Evolutionary conservation across 305 asterid genomes (phyloP).

Genomic region (Nicotiana rustica): DNA sequence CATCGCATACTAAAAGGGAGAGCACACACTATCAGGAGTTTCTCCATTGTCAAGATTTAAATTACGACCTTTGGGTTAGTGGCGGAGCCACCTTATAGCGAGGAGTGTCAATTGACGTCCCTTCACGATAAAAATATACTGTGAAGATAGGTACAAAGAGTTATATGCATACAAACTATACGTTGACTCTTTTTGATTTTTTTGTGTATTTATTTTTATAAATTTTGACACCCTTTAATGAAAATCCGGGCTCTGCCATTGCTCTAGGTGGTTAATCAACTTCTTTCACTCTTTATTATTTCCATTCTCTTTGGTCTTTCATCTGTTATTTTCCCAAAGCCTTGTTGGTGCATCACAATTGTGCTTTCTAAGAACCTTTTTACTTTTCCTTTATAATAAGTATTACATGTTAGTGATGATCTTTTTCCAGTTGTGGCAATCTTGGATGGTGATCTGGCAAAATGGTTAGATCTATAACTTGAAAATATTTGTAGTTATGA

Average conservation of each 20-base stretch:
- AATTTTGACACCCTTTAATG: too few species aligned
- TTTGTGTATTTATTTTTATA: too few species aligned
- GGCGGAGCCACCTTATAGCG: too few species aligned
- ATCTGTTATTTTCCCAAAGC: neutral
- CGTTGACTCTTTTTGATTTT: too few species aligned
- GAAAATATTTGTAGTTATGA: neutral
- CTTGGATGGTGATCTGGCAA: constrained; percentile 1
- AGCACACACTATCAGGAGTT: neutral
- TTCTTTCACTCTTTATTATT: neutral
- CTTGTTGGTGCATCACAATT: constrained; percentile 12
- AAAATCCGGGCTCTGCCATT: too few species aligned
- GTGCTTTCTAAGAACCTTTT: neutral
- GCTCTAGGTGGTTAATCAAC: neutral
- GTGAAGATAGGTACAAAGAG: accelerated
- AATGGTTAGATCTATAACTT: neutral
- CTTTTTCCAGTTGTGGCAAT: constrained; percentile 6
- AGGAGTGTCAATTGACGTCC: too few species aligned
- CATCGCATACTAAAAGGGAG: neutral
- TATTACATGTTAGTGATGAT: neutral
- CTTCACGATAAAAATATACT: too few species aligned
- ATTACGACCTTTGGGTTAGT: neutral
- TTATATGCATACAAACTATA: too few species aligned
- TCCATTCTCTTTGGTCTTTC: neutral
- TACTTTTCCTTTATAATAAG: constrained; percentile 10
- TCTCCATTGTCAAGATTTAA: neutral